Evolutionary conservation across 2,329 filamentous ascomycete genomes (phyloP), one percentile per base, ranked within the genome.

Genomic region (Phoma sp.): DNA sequence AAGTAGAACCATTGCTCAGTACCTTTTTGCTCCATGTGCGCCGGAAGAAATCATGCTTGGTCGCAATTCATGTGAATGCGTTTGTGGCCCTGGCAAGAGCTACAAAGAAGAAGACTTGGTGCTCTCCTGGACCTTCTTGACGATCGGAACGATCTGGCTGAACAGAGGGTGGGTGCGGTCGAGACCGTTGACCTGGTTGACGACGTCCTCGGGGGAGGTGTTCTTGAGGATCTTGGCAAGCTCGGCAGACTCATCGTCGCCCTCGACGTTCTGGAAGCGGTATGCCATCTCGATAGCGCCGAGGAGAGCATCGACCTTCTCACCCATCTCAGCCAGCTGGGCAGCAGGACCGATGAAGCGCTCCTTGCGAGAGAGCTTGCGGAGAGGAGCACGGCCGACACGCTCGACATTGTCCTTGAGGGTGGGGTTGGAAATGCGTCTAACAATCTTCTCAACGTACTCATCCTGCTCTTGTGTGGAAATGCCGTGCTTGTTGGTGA

Each of bases 311-410:
- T 86, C 83, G 74, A 88, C 89, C 65, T 85, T 83, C 77, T 91
- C 82, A 55, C 86, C 91, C 56, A 84, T 82, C 81, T 96, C 91
- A 40, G 92, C 92, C 14, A 99, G 85, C 78, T 96, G 89, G 8
- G 90, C 86, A 40, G 95, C 93, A 4, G 95, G 95, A 40, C 90
- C 92, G 66, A 99, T 88, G 80, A 99, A 96, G 39, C 95, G 92
- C 80, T 99, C 95, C 80, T 96, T 95, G 76, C 93, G 90, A 62
- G 89, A 89, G 30, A 99, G 84, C 83, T 99, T 99, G 74, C 95
- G 89, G 57, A 99, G 82, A 14, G 95, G 95, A 14, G 93, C 93
- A 73, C 95, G 93, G 51, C 93, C 95, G 61, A 99, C 95, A 76
- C 95, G 93, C 81, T 96, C 91, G 32, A 97, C 92, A 10, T 89